Base-by-base conservation (phyloP, 2,329 filamentous ascomycete genomes). In the Venturia aucupariae region DNA sequence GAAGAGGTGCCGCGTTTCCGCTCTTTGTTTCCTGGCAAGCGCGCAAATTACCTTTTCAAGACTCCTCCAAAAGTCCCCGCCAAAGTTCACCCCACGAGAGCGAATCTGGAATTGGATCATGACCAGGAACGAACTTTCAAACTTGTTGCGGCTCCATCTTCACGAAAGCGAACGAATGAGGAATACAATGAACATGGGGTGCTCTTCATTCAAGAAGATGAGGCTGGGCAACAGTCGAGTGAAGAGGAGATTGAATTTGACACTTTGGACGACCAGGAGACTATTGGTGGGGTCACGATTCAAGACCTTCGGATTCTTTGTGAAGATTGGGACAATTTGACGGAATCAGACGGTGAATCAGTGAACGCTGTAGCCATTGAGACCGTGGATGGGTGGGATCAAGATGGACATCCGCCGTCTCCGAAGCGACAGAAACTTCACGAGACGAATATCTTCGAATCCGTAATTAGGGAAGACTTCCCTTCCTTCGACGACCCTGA, bases 51-150 rank as follows among this genome's bases (percentile, higher is more conserved):
- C 75, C 82, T 89, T 67, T 87, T 89, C 65, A 94, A 96, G 75
- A 85, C 86, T 46, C 91, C 92, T 0, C 68, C 81, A 1, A 96
- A 92, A 75, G 87, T 86, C 48, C 90, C 92, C 0, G 94, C 92
- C 75, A 82, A 90, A 19, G 81, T 97, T 3, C 83, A 92, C 5
- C 91, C 92, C 0, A 92, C 89, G 24, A 99, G 99, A 75, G 82
- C 96, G 65, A 92, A 86, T 67, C 81, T 99, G 17, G 94, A 99
- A 67, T 79, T 97, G 41, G 89, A 90, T 2, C 82, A 85, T 59
- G 94, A 97, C 70, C 90, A 96, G 68, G 90, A 96, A 74, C 91
- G 92, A 69, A 81, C 84, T 32, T 99, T 97, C 73, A 86, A 87
- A 64, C 84, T 93, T n/a, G 82, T 85, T 0, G 86, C 86, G 0